phyloP scores from a whole-genome alignment of 164 flowering plant species.

The Chloranthus sessilifolius region DNA sequence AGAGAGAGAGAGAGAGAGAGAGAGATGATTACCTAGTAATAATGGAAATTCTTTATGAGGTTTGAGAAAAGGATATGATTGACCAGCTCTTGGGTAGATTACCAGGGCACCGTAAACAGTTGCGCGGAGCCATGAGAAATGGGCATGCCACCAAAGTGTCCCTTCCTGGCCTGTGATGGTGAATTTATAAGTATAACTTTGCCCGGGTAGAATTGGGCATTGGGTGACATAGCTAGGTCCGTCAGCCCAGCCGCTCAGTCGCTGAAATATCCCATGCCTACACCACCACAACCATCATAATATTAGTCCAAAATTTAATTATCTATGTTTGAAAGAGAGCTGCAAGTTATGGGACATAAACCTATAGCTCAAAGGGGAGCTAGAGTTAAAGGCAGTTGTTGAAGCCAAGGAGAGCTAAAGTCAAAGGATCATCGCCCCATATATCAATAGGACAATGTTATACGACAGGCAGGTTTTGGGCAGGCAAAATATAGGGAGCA shows the following conservation, averaged over 20 bases:
- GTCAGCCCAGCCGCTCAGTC: conserved; percentile 22
- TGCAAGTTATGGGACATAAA: too few relatives aligned
- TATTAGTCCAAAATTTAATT: too few relatives aligned
- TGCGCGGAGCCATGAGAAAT: conserved; percentile 20
- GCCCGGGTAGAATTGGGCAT: conserved; percentile 27
- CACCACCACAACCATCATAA: background rate
- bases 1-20: background rate
- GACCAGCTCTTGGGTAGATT: conserved; percentile 19
- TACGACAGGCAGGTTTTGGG: too few relatives aligned
- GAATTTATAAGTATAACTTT: conserved; percentile 24
- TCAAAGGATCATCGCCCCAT: too few relatives aligned
- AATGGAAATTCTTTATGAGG: conserved; percentile 26
- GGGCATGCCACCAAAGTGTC: conserved; percentile 35
- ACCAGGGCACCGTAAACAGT: conserved; percentile 28
- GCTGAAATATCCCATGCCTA: conserved; percentile 34
- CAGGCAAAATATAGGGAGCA: too few relatives aligned
- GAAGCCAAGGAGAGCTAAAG: too few relatives aligned
- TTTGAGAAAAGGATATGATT: conserved; percentile 17
- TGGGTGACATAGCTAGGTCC: conserved; percentile 29
- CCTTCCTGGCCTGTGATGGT: conserved; percentile 29
- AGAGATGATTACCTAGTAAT: conserved; percentile 17
- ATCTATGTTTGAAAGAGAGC: too few relatives aligned
- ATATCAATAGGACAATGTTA: too few relatives aligned
- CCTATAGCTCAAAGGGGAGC: too few relatives aligned
- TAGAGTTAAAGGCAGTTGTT: too few relatives aligned